phyloP scores from a whole-genome alignment of 2,329 filamentous ascomycete species.

The Onygenales sp. region DNA sequence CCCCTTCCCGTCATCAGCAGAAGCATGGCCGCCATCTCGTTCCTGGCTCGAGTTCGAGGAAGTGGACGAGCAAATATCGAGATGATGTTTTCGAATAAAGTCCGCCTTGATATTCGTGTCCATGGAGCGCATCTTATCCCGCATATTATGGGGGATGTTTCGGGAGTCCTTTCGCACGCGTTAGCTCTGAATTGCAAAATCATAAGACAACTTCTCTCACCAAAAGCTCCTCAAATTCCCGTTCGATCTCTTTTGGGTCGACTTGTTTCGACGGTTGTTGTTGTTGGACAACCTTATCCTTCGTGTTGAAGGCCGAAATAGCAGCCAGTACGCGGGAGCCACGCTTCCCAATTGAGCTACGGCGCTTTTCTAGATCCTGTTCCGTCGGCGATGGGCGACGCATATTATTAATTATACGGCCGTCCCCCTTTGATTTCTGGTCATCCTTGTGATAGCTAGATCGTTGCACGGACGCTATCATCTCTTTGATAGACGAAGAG shows the following conservation, averaged over 20 bases:
- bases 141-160: slow-evolving; percentile 88
- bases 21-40: slow-evolving; percentile 7
- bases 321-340: slow-evolving; percentile 53
- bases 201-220: slow-evolving; percentile 43
- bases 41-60: slow-evolving; percentile 28
- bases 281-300: slow-evolving; percentile 38
- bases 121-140: slow-evolving; percentile 87
- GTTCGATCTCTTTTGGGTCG: slow-evolving; percentile 49
- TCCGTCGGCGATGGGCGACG: background rate
- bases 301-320: slow-evolving; percentile 53
- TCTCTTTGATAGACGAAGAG: slow-evolving; percentile 30
- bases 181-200: slow-evolving; percentile 35
- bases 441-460: slow-evolving; percentile 5
- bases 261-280: slow-evolving; percentile 27
- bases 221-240: slow-evolving; percentile 52
- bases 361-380: slow-evolving; percentile 5
- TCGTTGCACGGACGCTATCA: slow-evolving; percentile 19
- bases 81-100: slow-evolving; percentile 80
- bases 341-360: slow-evolving; percentile 33
- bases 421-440: slow-evolving; percentile 11
- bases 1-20: background rate
- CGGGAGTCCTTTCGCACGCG: slow-evolving; percentile 58
- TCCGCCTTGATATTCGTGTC: slow-evolving; percentile 89
- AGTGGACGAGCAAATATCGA: slow-evolving; percentile 48
- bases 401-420: background rate